A percentile compares a stretch with the other conserved stretches of the same genome.
These are phyloP conservation scores for Hebeloma cylindrosporum DNA, from an alignment of 768 basidiomycete species.

Conservation along the genomic window DNA sequence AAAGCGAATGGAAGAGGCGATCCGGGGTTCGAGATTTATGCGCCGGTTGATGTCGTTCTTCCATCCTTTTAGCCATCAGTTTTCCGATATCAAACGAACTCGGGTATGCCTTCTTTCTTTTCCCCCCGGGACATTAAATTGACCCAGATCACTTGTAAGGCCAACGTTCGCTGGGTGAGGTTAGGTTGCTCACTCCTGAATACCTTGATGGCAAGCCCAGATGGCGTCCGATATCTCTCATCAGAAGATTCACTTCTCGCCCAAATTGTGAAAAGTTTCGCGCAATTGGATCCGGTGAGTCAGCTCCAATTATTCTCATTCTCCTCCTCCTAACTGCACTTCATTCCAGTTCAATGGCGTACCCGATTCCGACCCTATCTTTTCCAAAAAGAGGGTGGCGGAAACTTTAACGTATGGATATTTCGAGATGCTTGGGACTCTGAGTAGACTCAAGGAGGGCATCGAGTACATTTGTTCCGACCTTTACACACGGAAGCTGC, in stretches of 20 bases:
- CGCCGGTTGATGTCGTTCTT: conserved; percentile 92
- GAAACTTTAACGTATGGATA: conserved; percentile 89
- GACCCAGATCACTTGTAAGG: conserved; percentile 41
- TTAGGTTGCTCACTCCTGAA: conserved; percentile 81
- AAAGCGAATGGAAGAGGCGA: conserved; percentile 91
- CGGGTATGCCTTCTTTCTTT: conserved; percentile 45
- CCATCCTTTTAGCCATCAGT: conserved; percentile 86
- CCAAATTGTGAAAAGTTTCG: conserved; percentile 85
- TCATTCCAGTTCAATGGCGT: conserved; percentile 64
- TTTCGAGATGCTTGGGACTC: conserved; percentile 90
- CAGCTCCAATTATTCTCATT: not conserved
- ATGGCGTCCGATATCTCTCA: conserved; percentile 79
- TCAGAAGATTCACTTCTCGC: conserved; percentile 82
- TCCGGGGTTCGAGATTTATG: conserved; percentile 86
- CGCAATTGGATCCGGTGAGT: conserved; percentile 88
- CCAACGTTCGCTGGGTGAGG: conserved; percentile 81
- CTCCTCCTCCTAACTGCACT: not conserved
- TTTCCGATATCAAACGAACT: conserved; percentile 75
- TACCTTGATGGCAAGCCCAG: conserved; percentile 78
- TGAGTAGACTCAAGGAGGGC: conserved; percentile 88
- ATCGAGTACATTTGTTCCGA: conserved; percentile 55
- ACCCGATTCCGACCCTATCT: conserved; percentile 75
- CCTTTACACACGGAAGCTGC: not conserved
- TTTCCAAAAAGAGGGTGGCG: conserved; percentile 80
- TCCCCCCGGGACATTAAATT: not conserved